Base-by-base conservation (phyloP, 495 filamentous ascomycete species). In the Annulohypoxylon nitens region DNA sequence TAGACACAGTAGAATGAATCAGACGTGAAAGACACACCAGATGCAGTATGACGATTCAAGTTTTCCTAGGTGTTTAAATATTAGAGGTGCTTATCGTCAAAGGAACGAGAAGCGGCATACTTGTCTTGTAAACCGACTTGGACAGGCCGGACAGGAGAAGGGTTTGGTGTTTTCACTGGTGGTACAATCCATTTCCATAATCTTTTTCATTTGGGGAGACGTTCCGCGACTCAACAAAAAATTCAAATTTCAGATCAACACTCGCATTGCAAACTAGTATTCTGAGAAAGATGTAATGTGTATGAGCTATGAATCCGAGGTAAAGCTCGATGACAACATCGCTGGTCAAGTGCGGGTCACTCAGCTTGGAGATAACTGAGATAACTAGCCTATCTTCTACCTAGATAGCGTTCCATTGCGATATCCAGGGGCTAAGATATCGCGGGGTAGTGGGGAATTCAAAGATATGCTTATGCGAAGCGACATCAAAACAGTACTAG, bases 61-160 rank as follows among this genome's bases (percentile, higher is more conserved):
- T 53, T 53, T 26, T 53, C 48, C 48, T 53, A 53, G 4, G 23
- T 18, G 0, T 23, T 23, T 23, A 26, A 12, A 14, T 7, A 18
- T 53, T 18, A 53, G 48, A 20, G 8, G 11, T 20, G 8, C 48
- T 23, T 14, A 53, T 23, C 16, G 18, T 18, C 4, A 12, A 12
- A 45, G 10, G 41, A 45, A 18, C 20, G 48, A 7, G 8, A 26
- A 23, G 10, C 34, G 6, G 34, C 16, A 23, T 20, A 53, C 48
- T 53, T 53, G 48, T 53, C 48, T 53, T 53, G 48, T 53, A 26
- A 53, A 53, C 16, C 48, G 48, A 23, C 48, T 53, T 12, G 48
- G 48, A 26, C 48, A 53, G 18, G 48, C 48, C 7, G 48, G 48
- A 18, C 48, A 53, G 11, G n/a, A 53, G 16, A 53, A 53, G 48